Base-by-base conservation (phyloP, 148 eudicot species). In the Rhododendron henanense region DNA sequence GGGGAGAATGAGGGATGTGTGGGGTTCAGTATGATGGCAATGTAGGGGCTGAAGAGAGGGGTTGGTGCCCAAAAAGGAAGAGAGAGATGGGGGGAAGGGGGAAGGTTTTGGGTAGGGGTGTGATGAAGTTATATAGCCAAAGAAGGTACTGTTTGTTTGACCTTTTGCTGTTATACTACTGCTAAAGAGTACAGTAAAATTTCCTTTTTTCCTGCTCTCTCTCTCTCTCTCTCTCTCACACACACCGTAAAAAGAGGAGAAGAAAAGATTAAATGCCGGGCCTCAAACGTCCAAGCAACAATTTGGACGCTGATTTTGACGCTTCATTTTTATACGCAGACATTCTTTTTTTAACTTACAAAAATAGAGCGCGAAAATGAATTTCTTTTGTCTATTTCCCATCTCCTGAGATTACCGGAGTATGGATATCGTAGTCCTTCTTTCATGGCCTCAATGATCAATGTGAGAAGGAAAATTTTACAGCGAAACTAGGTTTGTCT, bases 21-120 rank as follows among this genome's bases (percentile, higher is more conserved):
- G 84, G 45, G 77, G 48, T 78, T 39, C 37, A 47, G 51, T 50
- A 81, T 45, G 87, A 85, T 77, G 82, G 55, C 28, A 33, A 53
- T 37, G 37, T 53, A 9, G 71, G 82, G 83, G 25, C 48, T 73
- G 14, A 33, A 44, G 11, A 9, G 14, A 10, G 23, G 8, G 28
- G 75, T 69, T 69, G 76, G 76, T 31, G 76, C 4, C 31, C 39
- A 31, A 71, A 67, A 71, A 31, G 33, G 14, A 31, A 14, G 19
- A 25, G 73, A 65, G 73, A 10, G 31, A 25, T 8, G 16, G 18
- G 37, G 75, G 75, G 6, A 31, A 71, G 76, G 76, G 76, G 76
- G 76, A 71, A 71, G 76, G 76, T 71, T 71, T 31, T 14, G 18
- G 76, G 76, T 28, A 13, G 39, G 76, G 76, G 4, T 71, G 39